Evolutionary conservation across 75 land plant genomes (phyloP), one percentile per base, ranked within the genome.

Genomic region (Isoetes taiwanensis): DNA sequence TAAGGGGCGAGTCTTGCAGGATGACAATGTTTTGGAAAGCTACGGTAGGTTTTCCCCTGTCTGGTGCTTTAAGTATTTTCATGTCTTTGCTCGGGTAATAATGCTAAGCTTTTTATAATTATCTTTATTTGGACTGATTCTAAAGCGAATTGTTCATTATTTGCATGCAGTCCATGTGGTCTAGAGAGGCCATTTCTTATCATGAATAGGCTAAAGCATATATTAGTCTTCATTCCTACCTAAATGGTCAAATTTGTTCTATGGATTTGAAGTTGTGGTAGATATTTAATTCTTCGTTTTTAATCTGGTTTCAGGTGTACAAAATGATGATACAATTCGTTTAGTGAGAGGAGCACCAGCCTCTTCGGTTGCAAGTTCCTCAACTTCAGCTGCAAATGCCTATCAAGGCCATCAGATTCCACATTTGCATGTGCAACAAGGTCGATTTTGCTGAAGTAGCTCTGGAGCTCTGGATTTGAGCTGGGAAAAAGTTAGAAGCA

Each of bases 1-100:
- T 57, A 83, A 86, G 48, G 94, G 94, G 1, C 81, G 94, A 41
- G 82, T 91, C 66, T 74, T 91, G 42, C 86, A 91, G 74, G 88
- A 91, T 54, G 97, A 90, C 12, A 80, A 74, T 42, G 65, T 84
- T 43, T 84, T 90, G 17, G 66, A 56, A 11, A 90, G 88, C 69
- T 90, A 90, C 65, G 97, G 97, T 90, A 66, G 2, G 66, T 43
- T 30, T 32, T 4, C 16, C 30, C 50, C 37, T 32, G 9, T 33
- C 40, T 57, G 43, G 37, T 5, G n/a, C 16, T n/a, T 19, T 9
- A 37, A 14, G 9, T 4, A 28, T 32, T 4, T 23, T 41, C 50
- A 16, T 32, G 9, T 33, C 40, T 57, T 19, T 16, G 53, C 14
- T 34, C 12, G 58, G 57, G 52, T 17, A 30, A 16, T 27, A 12